Percentiles rank a stretch among this genome's conserved stretches.
These are phyloP conservation scores for Blastocystis sp. DNA, from an alignment of 352 stramenopile genomes.

Conservation along the genomic window DNA sequence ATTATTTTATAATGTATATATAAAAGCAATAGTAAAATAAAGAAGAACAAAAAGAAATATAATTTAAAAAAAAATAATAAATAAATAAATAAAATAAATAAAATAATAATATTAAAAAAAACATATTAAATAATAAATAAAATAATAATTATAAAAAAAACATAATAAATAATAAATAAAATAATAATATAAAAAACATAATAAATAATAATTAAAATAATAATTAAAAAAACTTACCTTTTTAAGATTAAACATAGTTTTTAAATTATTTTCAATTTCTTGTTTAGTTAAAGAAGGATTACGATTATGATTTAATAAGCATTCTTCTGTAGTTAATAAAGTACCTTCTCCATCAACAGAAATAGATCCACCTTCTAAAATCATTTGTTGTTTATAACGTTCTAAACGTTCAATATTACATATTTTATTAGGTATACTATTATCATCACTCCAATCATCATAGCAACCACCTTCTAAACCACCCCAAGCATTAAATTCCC, in stretches of 20 bases:
- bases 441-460: conserved; percentile 41
- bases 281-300: conserved; percentile 45
- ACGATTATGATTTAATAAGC: conserved; percentile 49
- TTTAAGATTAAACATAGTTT: conserved; percentile 40
- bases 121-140: too few species aligned
- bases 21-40: too few species aligned
- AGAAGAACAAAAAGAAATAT: too few species aligned
- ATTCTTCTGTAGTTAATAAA: conserved; percentile 50
- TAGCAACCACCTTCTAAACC: conserved; percentile 45
- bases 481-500: conserved; percentile 53
- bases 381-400: conserved; percentile 38
- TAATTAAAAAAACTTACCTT: too few species aligned
- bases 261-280: conserved; percentile 45
- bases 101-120: too few species aligned
- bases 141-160: too few species aligned
- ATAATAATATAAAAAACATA: too few species aligned
- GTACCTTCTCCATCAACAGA: conserved; percentile 52
- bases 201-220: too few species aligned
- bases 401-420: conserved; percentile 19
- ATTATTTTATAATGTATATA: too few species aligned
- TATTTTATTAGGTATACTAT: conserved; percentile 41
- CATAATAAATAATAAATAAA: too few species aligned
- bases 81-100: too few species aligned
- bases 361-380: conserved; percentile 49
- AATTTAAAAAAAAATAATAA: too few species aligned